A percentile compares a stretch with the other conserved stretches of the same genome.
Conservation (phyloP, 345 rosid species). For the Gossypium sturtianum region DNA sequence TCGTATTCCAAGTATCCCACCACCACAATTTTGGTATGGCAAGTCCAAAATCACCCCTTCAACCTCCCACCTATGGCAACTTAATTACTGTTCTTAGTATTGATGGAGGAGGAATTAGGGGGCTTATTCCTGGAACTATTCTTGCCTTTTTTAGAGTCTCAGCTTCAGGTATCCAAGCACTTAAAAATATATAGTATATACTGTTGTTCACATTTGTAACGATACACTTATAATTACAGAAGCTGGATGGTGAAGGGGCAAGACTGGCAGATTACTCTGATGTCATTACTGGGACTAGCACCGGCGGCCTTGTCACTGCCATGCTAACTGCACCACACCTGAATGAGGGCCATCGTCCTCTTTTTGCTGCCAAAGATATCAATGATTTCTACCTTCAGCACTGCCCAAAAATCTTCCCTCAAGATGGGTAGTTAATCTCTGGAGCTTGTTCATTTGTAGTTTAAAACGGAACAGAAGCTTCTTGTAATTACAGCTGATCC, state of each 20-base stretch:
- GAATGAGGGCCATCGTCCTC: background rate
- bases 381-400: slow-evolving; percentile 30
- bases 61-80: slow-evolving; percentile 49
- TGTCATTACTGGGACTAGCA: slow-evolving; percentile 58
- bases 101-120: slow-evolving; percentile 81
- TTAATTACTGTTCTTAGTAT: slow-evolving; percentile 61
- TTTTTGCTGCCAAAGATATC: slow-evolving; percentile 12
- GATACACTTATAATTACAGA: slow-evolving; percentile 27
- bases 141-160: slow-evolving; percentile 55
- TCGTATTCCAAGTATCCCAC: background rate
- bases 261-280: slow-evolving; percentile 67
- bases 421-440: slow-evolving; percentile 16
- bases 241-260: slow-evolving; percentile 58
- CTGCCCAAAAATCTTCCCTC: slow-evolving; percentile 41
- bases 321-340: slow-evolving; percentile 52
- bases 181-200: background rate
- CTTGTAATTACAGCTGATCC: background rate
- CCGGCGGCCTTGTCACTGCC: slow-evolving; percentile 60
- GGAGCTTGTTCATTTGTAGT: background rate
- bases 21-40: slow-evolving; percentile 14
- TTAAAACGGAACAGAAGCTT: background rate
- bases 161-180: slow-evolving; percentile 47
- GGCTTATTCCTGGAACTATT: slow-evolving; percentile 55
- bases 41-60: slow-evolving; percentile 40
- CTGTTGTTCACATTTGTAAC: background rate